Evolutionary conservation across 2,329 filamentous ascomycete species (phyloP), one percentile per base, ranked within the genome.

Genomic region (Rhinocladiella similis): DNA sequence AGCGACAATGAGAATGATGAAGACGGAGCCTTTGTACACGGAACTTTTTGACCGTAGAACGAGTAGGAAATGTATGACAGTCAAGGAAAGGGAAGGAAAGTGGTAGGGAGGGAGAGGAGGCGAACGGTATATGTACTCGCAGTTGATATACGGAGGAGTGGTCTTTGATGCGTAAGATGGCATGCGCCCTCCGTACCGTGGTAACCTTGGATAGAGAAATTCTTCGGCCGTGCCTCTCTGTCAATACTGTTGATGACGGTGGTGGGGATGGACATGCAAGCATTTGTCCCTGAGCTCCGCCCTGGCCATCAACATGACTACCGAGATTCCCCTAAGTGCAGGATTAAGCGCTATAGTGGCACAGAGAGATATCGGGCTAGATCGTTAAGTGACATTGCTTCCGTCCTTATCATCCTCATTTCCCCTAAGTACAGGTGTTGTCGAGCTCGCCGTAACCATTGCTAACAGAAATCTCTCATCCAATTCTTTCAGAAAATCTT

Each of bases 271-370:
- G 46, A 29, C 19, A 27, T 19, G 41, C 16, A 14, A 10, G 22
- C 45, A 47, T 3, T 12, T 4, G 22, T 25, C 5, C 29, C 22
- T 33, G 45, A 16, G 13, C 29, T 33, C 29, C 29, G 29, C 29
- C 29, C 29, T 33, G 7, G 10, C 29, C 29, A 12, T 33, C 29
- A 25, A 4, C 22, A 16, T 33, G 9, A 14, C n/a, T 16, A 16
- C 41, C 47, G 20, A 29, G 42, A 49, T 38, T 55, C 59, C 62
- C 60, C 59, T 67, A 67, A 67, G 64, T 61, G 61, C 63, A 66
- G 59, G 63, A 65, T 49, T 57, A 65, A 62, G 50, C 65, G 63
- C 46, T 29, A 29, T 20, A 39, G 56, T 56, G 43, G 41, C 19
- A 51, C 46, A 19, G 18, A 5, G 10, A 12, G 29, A n/a, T 19